Conservation (phyloP, 495 filamentous ascomycete genomes). For the Pyrenula aspistea region DNA sequence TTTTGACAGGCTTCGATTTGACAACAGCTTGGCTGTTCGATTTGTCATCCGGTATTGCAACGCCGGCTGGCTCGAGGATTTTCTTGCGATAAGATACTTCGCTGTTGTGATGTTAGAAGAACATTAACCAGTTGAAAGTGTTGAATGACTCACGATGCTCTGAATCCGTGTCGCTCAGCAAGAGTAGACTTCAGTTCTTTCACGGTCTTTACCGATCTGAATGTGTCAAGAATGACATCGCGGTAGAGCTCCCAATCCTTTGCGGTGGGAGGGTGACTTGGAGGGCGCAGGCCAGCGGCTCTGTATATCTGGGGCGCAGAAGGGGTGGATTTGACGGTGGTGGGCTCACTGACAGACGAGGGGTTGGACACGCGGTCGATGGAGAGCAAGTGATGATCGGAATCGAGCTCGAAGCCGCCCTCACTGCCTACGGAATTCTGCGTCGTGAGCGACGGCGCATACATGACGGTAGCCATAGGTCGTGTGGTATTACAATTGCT, state of each 20-base stretch:
- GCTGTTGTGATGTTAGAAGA: too few species aligned
- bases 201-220: neutral
- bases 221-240: neutral
- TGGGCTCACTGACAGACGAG: neutral
- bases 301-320: neutral
- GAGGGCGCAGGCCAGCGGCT: neutral
- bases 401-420: neutral
- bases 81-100: neutral
- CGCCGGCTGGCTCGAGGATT: neutral
- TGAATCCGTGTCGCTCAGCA: neutral
- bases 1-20: neutral
- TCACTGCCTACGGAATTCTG: neutral
- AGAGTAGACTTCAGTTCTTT: neutral
- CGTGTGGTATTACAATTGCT: too few species aligned
- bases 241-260: neutral
- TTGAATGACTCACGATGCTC: neutral
- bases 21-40: neutral
- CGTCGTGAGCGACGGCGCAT: neutral
- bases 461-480: neutral
- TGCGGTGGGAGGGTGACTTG: neutral
- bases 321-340: neutral
- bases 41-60: neutral
- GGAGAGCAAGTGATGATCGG: neutral
- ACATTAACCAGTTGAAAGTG: too few species aligned
- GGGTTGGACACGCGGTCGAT: neutral